Conservation (phyloP, 148 eudicot genomes). For the Simmondsia chinensis region DNA sequence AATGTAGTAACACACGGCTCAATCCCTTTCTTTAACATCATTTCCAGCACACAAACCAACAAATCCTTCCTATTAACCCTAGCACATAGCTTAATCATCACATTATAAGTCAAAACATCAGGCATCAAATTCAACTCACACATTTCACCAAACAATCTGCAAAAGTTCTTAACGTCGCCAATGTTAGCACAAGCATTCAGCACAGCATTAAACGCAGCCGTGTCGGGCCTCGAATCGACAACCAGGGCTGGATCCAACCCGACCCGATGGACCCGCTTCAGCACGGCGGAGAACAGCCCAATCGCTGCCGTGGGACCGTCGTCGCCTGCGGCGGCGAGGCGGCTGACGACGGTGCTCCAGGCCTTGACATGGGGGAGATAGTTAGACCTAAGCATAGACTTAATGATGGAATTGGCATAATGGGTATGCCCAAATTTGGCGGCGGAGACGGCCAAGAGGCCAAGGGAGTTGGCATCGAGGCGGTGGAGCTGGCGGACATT, state of each 20-base stretch:
- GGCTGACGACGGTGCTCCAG: slow-evolving; percentile 85
- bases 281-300: slow-evolving; percentile 30
- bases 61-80: slow-evolving; percentile 66
- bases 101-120: slow-evolving; percentile 81
- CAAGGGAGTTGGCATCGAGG: slow-evolving; percentile 85
- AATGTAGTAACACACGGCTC: slow-evolving; percentile 70
- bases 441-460: slow-evolving; percentile 69
- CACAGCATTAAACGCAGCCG: slow-evolving; percentile 75
- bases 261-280: slow-evolving; percentile 33
- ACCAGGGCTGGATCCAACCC: slow-evolving; percentile 25
- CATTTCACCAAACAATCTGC: slow-evolving; percentile 76
- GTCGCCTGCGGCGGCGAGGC: slow-evolving; percentile 51
- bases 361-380: slow-evolving; percentile 93
- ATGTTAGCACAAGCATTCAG: slow-evolving; percentile 85
- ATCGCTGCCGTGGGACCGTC: slow-evolving; percentile 69
- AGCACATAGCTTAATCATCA: slow-evolving; percentile 77
- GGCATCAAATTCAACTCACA: slow-evolving; percentile 45
- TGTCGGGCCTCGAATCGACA: slow-evolving; percentile 54
- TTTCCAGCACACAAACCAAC: slow-evolving; percentile 64
- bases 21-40: slow-evolving; percentile 46
- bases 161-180: slow-evolving; percentile 47
- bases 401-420: slow-evolving; percentile 63
- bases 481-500: slow-evolving; percentile 76
- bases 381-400: slow-evolving; percentile 75
- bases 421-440: slow-evolving; percentile 64